phyloP scores from a whole-genome alignment of 164 flowering plant genomes.

The Umbilicus rupestris region DNA sequence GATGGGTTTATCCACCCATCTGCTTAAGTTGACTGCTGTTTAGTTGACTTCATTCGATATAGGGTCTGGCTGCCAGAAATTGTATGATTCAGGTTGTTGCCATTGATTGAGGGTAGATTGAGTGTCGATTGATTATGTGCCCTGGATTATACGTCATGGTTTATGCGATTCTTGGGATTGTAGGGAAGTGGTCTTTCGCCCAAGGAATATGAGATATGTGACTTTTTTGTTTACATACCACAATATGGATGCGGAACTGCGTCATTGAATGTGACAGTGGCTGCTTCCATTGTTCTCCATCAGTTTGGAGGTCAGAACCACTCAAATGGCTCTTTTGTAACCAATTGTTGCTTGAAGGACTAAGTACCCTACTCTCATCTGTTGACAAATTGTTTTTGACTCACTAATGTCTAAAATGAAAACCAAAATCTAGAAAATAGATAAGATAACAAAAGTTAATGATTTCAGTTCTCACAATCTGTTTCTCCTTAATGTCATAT shows the following conservation, averaged over 20 bases:
- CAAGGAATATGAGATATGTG: constrained; percentile 89
- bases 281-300: constrained; percentile 93
- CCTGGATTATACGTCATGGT: too few species aligned
- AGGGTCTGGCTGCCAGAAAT: background rate
- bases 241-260: constrained; percentile 98
- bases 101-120: background rate
- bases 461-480: background rate
- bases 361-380: too few species aligned
- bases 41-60: too few species aligned
- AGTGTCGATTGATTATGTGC: background rate
- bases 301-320: constrained; percentile 59
- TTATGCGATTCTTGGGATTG: constrained; percentile 4
- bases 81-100: background rate
- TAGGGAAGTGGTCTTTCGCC: constrained; percentile 88
- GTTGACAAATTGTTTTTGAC: too few species aligned
- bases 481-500: background rate
- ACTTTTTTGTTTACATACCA: constrained; percentile 90
- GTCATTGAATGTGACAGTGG: constrained; percentile 94
- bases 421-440: too few species aligned
- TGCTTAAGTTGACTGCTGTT: too few species aligned
- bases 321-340: background rate
- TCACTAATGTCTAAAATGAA: too few species aligned
- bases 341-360: too few species aligned
- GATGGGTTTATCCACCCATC: too few species aligned
- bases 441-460: background rate